phyloP scores from a whole-genome alignment of 1,284 basidiomycete genomes.

The Rhizoctonia solani region DNA sequence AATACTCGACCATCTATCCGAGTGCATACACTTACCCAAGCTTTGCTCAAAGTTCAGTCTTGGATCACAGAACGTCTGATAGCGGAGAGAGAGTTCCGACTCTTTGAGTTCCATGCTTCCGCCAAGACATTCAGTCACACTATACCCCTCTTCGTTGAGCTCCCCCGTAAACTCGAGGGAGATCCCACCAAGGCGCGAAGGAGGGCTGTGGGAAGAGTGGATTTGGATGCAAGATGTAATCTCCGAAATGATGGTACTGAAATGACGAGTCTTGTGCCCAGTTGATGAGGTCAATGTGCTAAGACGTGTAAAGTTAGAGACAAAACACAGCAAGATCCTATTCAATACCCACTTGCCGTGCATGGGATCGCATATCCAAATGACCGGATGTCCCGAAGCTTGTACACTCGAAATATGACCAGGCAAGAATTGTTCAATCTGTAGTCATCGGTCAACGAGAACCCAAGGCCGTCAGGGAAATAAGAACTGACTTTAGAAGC shows the following conservation, averaged over 20 bases:
- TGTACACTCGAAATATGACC: conserved; percentile 86
- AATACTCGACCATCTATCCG: conserved; percentile 15
- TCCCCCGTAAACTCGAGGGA: conserved; percentile 97
- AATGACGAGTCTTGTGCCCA: conserved; percentile 87
- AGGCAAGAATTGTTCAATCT: conserved; percentile 79
- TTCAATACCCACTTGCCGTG: conserved; percentile 77
- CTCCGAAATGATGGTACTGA: conserved; percentile 89
- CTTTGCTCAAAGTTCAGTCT: conserved; percentile 82
- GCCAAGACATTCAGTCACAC: conserved; percentile 81
- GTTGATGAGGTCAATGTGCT: conserved; percentile 80
- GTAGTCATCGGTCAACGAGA: conserved; percentile 18
- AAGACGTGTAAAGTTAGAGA: conserved; percentile 24
- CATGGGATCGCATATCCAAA: conserved; percentile 98
- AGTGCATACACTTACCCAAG: conserved; percentile 57
- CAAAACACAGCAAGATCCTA: not conserved
- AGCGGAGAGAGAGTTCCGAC: conserved; percentile 70
- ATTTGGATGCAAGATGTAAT: conserved; percentile 82
- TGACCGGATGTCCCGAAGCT: conserved; percentile 79
- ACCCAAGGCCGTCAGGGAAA: not conserved
- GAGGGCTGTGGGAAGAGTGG: conserved; percentile 60
- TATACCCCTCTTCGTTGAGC: conserved; percentile 88
- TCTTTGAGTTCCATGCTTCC: conserved; percentile 81
- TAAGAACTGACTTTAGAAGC: conserved; percentile 67
- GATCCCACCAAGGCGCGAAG: conserved; percentile 86
- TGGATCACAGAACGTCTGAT: conserved; percentile 84